phyloP scores from a whole-genome alignment of 176 grass and related monocot genomes.

The Zea luxurians region DNA sequence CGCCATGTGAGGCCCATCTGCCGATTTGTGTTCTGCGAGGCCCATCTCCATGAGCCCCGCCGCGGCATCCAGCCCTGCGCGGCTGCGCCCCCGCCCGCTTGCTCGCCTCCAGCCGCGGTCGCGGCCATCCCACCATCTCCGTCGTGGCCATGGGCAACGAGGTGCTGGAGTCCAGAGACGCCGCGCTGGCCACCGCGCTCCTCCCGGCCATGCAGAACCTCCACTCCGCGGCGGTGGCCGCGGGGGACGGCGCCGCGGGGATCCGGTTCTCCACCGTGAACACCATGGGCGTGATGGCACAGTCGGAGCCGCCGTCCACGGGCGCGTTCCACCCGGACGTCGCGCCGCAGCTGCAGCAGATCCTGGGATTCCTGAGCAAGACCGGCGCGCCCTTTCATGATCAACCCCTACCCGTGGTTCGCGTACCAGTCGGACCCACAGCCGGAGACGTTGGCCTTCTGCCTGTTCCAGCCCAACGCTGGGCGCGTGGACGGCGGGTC shows the following conservation, averaged over 20 bases:
- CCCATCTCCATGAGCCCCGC: too few species aligned
- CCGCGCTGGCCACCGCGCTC: constrained; percentile 59
- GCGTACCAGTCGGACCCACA: constrained; percentile 84
- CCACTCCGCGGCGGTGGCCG: constrained; percentile 50
- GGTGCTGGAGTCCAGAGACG: constrained; percentile 80
- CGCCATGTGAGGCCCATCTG: too few species aligned
- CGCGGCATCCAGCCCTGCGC: too few species aligned
- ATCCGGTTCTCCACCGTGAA: constrained; percentile 86
- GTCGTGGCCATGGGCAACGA: constrained; percentile 79
- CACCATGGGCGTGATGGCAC: constrained; percentile 86
- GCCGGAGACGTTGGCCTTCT: constrained; percentile 88
- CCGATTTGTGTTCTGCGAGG: too few species aligned
- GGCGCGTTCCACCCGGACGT: constrained; percentile 75
- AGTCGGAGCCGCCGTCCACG: constrained; percentile 82
- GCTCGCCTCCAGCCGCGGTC: too few species aligned
- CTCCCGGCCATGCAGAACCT: constrained; percentile 93
- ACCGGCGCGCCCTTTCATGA: constrained; percentile 86
- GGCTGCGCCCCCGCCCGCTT: too few species aligned
- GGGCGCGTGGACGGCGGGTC: constrained; percentile 73
- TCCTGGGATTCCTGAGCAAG: constrained; percentile 67
- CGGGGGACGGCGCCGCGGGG: constrained; percentile 21
- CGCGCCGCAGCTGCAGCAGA: constrained; percentile 54
- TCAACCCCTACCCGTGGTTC: constrained; percentile 98
- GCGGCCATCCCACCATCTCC: constrained; percentile 53
- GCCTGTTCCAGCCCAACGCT: constrained; percentile 83